Base-by-base conservation (phyloP, 1,139 yeast genomes). In the Geotrichum cucujoidarum region DNA sequence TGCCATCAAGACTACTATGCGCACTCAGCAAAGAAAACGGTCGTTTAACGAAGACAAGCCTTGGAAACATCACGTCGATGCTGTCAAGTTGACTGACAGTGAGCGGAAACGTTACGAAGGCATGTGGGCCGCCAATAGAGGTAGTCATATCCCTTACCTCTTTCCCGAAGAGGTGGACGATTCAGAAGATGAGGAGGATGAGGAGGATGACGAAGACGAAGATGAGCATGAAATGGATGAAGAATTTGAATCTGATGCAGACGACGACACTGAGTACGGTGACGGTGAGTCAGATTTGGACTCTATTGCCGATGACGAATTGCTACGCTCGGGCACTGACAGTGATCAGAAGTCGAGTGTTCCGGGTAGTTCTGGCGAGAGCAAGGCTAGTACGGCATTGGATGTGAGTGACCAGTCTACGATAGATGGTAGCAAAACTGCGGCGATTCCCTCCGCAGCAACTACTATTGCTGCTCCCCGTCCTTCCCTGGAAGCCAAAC, bases 61-160 rank as follows among this genome's bases (percentile, higher is more conserved):
- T 0, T 92, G 98, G 97, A 92, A 90, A 60, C 82, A 87, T 60
- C 96, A 88, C 62, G 72, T 71, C 36, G 85, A 80, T 53, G 72
- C 81, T 10, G 72, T 72, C 41, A 72, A 69, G 46, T 74, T 89
- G 11, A 75, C 84, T 0, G 89, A 83, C 25, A 75, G 73, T 32
- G 97, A 92, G 63, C 73, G 87, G 51, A 89, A 88, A 60, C 68
- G 97, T 43, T 90, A 90, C 64, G 97, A 89, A 64, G 95, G 95
- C 14, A 75, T 92, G 22, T 92, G 96, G 95, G 95, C 84, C 0
- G 80, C 95, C 42, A 92, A 92, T 60, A 78, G 77, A 53, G 95
- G 94, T 1, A 60, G 71, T 10, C 83, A 84, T 59, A 62, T 83
- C 24, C 57, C 55, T 53, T 74, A 70, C 47, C 56, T 66, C n/a